Evolutionary conservation across 345 rosid genomes (phyloP).

Genomic region (Cardamine resedifolia): DNA sequence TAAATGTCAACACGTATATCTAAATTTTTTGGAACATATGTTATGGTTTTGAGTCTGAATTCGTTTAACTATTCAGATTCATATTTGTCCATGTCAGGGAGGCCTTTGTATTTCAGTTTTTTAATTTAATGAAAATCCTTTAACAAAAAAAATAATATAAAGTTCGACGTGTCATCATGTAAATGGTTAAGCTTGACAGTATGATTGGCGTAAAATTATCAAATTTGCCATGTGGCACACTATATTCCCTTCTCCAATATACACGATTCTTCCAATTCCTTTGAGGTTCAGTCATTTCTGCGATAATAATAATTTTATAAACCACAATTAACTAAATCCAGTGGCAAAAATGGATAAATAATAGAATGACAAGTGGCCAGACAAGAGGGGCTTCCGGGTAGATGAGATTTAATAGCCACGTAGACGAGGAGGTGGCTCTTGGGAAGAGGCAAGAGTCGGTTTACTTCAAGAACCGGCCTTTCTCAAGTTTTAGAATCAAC

Average conservation of each 20-base stretch:
- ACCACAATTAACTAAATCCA: not conserved
- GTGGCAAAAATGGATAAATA: constrained; percentile 24
- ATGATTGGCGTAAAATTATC: not conserved
- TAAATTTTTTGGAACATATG: not conserved
- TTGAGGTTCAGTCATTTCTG: not conserved
- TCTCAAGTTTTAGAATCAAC: constrained; percentile 13
- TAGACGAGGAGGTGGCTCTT: constrained; percentile 38
- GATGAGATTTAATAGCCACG: constrained; percentile 32
- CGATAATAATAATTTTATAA: not conserved
- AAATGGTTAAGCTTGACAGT: not conserved
- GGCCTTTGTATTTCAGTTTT: too few species aligned
- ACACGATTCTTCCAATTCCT: not conserved
- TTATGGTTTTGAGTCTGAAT: not conserved
- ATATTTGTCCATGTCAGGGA: not conserved
- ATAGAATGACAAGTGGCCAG: constrained; percentile 19
- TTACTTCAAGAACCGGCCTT: constrained; percentile 37
- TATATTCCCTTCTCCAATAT: not conserved
- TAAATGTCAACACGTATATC: not conserved
- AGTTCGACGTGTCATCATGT: not conserved
- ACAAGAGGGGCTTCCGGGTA: constrained; percentile 30
- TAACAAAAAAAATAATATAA: too few species aligned
- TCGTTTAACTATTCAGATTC: not conserved
- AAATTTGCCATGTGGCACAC: not conserved
- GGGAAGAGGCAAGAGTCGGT: constrained; percentile 40
- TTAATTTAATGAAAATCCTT: too few species aligned